Evolutionary conservation across 2,329 filamentous ascomycete genomes (phyloP).

Genomic region (Penicillium sp.): DNA sequence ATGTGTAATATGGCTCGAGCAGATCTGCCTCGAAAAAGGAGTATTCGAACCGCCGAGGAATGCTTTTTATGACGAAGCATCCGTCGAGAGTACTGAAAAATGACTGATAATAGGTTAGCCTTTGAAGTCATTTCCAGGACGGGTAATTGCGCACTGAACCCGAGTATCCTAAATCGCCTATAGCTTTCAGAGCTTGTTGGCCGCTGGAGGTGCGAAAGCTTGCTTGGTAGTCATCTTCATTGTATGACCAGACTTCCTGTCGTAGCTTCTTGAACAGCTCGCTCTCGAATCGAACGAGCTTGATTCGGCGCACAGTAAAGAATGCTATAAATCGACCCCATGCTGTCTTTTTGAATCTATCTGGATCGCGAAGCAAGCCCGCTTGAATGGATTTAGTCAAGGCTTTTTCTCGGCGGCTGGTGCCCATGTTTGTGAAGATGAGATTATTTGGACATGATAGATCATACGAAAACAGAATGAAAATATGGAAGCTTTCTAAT

Average conservation of each 20-base stretch:
- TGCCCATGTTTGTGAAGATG: not conserved
- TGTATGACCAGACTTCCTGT: slow-evolving; percentile 53
- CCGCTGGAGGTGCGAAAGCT: slow-evolving; percentile 51
- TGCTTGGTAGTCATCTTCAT: slow-evolving; percentile 55
- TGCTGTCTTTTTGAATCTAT: slow-evolving; percentile 28
- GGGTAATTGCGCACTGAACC: slow-evolving; percentile 54
- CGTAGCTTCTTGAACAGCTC: slow-evolving; percentile 55
- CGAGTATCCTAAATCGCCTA: slow-evolving; percentile 71
- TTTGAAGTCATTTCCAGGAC: not conserved
- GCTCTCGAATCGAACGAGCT: slow-evolving; percentile 48
- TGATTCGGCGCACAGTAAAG: slow-evolving; percentile 55
- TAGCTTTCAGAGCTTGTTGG: slow-evolving; percentile 50
- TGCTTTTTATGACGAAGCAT: slow-evolving; percentile 70
- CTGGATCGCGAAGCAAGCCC: slow-evolving; percentile 30
- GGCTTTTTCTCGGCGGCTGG: slow-evolving; percentile 22
- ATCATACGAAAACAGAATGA: not conserved
- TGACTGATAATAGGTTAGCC: slow-evolving; percentile 44
- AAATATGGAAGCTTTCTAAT: not conserved
- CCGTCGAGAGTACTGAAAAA: slow-evolving; percentile 68
- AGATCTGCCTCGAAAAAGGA: slow-evolving; percentile 68
- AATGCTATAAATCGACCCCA: slow-evolving; percentile 53
- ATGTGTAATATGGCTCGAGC: slow-evolving; percentile 62
- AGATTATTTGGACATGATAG: not conserved
- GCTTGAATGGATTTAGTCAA: slow-evolving; percentile 33
- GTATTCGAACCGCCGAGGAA: slow-evolving; percentile 69